Evolutionary conservation across 1,139 yeast genomes (phyloP).

Genomic region (Suhomyces yuchorum): DNA sequence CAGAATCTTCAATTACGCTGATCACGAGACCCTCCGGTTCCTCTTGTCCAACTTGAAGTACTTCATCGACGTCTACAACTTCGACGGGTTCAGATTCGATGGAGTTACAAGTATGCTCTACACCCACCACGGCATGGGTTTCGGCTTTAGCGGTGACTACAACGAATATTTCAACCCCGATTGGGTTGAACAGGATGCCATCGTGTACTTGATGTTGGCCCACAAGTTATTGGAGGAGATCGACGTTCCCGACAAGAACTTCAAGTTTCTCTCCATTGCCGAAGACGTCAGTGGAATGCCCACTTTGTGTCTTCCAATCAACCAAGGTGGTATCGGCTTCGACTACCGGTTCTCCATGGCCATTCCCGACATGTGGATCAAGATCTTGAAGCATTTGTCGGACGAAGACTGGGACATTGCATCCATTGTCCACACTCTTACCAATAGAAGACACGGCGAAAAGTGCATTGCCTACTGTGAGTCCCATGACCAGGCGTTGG

Average conservation of each 20-base stretch:
- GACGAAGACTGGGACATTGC: constrained; percentile 96
- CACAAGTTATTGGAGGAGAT: constrained; percentile 69
- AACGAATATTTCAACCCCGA: constrained; percentile 83
- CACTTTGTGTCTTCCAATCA: constrained; percentile 76
- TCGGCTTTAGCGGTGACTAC: constrained; percentile 89
- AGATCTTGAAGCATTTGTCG: constrained; percentile 73
- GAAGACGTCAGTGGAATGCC: constrained; percentile 99
- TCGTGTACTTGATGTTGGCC: constrained; percentile 84
- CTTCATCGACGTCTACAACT: constrained; percentile 77
- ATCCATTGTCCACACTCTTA: constrained; percentile 73
- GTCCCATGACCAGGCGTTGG: constrained; percentile 96
- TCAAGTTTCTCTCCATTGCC: constrained; percentile 76
- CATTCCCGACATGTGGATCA: constrained; percentile 98
- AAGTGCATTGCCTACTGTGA: constrained; percentile 92
- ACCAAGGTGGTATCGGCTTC: constrained; percentile 86
- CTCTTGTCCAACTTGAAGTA: constrained; percentile 84
- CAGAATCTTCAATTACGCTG: constrained; percentile 85
- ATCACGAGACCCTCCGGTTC: constrained; percentile 87
- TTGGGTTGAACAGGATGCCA: constrained; percentile 85
- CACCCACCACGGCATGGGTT: constrained; percentile 87
- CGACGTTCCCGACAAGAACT: constrained; percentile 34
- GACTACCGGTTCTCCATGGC: constrained; percentile 97
- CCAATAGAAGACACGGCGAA: constrained; percentile 88
- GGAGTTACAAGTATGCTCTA: constrained; percentile 96
- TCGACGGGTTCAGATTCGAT: constrained; percentile 96